These are phyloP conservation scores for Naematelia encephala DNA, from an alignment of 768 basidiomycete species.

Conservation along the genomic window DNA sequence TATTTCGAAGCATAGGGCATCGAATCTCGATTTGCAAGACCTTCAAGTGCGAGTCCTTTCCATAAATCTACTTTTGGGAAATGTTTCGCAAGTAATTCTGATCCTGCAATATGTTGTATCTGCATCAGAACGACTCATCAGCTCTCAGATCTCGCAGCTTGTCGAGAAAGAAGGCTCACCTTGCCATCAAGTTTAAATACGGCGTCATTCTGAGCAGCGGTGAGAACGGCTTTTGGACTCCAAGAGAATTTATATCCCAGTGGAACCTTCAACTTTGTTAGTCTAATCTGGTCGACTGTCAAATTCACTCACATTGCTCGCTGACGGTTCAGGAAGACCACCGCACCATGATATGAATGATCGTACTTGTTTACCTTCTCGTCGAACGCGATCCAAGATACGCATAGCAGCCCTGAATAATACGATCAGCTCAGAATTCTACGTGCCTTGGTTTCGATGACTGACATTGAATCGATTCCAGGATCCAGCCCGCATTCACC, in stretches of 20 bases:
- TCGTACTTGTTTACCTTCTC: slow-evolving; percentile 59
- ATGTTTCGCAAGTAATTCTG: slow-evolving; percentile 58
- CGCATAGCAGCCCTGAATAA: slow-evolving; percentile 71
- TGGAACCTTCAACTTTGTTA: slow-evolving; percentile 56
- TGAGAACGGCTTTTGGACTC: slow-evolving; percentile 82
- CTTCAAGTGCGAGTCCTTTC: slow-evolving; percentile 66
- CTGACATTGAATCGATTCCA: slow-evolving; percentile 40
- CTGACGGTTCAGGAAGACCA: slow-evolving; percentile 77
- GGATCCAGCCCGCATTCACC: slow-evolving; percentile 67
- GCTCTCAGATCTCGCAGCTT: slow-evolving; percentile 1
- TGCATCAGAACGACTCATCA: slow-evolving; percentile 2
- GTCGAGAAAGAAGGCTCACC: slow-evolving; percentile 53
- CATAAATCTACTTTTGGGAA: slow-evolving; percentile 70
- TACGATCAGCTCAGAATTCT: slow-evolving; percentile 14
- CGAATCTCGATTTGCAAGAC: slow-evolving; percentile 80
- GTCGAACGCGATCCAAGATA: slow-evolving; percentile 59
- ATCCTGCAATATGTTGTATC: slow-evolving; percentile 56
- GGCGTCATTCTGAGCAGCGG: slow-evolving; percentile 72
- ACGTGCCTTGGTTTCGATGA: background rate
- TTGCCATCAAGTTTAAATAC: slow-evolving; percentile 60
- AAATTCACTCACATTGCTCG: slow-evolving; percentile 40
- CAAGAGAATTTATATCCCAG: slow-evolving; percentile 91
- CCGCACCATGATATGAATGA: slow-evolving; percentile 91
- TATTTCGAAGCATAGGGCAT: slow-evolving; percentile 68
- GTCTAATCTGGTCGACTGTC: background rate